Percentiles rank a stretch among this genome's conserved stretches.
These are phyloP conservation scores for Aureobasidium sp. DNA, from an alignment of 2,329 filamentous ascomycete species.

Conservation along the genomic window DNA sequence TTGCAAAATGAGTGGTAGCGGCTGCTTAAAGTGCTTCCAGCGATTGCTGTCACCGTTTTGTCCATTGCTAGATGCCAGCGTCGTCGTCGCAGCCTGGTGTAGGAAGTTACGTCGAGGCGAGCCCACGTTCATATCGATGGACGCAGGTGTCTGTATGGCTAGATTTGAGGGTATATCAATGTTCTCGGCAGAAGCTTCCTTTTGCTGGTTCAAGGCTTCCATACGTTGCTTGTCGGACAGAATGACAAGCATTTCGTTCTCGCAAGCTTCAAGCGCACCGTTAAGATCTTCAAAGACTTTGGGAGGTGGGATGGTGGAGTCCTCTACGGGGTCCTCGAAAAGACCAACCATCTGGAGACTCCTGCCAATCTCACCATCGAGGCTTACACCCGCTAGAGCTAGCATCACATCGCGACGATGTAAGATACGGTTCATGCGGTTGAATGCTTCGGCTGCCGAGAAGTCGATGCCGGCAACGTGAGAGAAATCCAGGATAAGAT, in stretches of 20 bases:
- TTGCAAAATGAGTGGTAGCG: conserved; percentile 83
- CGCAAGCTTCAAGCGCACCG: conserved; percentile 85
- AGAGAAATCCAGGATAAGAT: conserved; percentile 79
- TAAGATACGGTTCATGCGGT: conserved; percentile 79
- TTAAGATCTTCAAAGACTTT: conserved; percentile 83
- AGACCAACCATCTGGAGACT: conserved; percentile 80
- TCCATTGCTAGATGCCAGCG: conserved; percentile 41
- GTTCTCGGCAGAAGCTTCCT: conserved; percentile 43
- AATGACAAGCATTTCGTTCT: conserved; percentile 75
- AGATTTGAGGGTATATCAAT: conserved; percentile 20
- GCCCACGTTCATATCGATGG: conserved; percentile 41
- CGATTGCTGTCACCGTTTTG: conserved; percentile 32
- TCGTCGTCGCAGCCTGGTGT: conserved; percentile 68
- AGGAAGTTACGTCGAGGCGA: conserved; percentile 77
- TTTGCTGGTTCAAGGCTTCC: not conserved
- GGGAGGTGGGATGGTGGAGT: conserved; percentile 44
- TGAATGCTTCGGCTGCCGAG: conserved; percentile 91
- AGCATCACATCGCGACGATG: conserved; percentile 70
- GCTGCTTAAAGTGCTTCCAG: conserved; percentile 85
- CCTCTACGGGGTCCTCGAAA: conserved; percentile 63
- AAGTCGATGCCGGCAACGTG: conserved; percentile 93
- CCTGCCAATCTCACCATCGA: conserved; percentile 66
- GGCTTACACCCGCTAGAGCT: conserved; percentile 73
- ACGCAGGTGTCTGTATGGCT: conserved; percentile 6
- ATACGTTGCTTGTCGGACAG: conserved; percentile 29